Evolutionary conservation across 2,329 filamentous ascomycete species (phyloP), one percentile per base, ranked within the genome.

Genomic region (Fusarium anguioides): DNA sequence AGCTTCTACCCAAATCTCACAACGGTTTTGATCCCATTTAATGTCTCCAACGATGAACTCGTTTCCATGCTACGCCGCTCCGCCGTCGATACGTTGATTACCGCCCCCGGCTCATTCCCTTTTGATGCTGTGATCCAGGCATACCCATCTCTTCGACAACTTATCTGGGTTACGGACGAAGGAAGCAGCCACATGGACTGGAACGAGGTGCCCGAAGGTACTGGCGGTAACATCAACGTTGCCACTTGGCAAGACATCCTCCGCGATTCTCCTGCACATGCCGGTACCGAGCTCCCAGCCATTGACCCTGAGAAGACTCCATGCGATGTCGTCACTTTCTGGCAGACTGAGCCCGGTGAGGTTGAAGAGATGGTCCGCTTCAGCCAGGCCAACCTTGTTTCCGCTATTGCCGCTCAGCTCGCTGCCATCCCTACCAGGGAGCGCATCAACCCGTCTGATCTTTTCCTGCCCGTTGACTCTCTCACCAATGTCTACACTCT

Each of bases 101-200:
- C 93, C 4, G 89, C 91, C 29, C 94, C 95, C 5, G 96, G 96
- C 39, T 89, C 91, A n/a, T 86, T 98, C 58, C 92, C 96, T 21
- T 88, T 97, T 40, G 89, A 93, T 64, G 81, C 86, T 35, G 86
- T 97, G 14, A 85, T 89, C 50, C 87, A 89, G 72, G 85, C 83
- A 51, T 93, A 92, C 72, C 85, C 89, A 7, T 84, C 86, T 35
- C 84, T 99, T 42, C 89, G 89, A 63, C 88, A 94, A 70, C 84
- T 97, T 29, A 87, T 97, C 71, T 98, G 94, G 93, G 94, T 97
- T 14, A 93, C 96, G 7, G 95, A 97, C 72, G 87, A 93, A 74
- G 93, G 93, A 39, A 97, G 90, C 81, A 88, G 89, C 71, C 95
- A 98, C 76, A 91, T 99, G 85, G 94, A 97, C 79, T 99, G 95